phyloP scores from a whole-genome alignment of 2,329 filamentous ascomycete genomes.

The Hypoxylon sp. region DNA sequence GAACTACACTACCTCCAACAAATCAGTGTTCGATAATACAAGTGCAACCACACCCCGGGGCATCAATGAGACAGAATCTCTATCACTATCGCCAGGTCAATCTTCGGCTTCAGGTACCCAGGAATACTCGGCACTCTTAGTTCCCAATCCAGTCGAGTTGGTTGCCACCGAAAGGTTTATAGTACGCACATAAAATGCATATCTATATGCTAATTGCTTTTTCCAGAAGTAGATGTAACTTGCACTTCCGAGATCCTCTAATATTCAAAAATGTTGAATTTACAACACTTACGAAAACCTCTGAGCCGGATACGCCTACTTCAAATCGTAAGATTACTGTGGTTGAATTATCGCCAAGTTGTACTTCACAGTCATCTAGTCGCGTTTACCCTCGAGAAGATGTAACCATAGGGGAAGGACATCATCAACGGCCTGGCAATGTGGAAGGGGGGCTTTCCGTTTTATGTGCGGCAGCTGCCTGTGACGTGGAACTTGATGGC shows the following conservation, averaged over 20 bases:
- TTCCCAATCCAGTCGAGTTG: conserved; percentile 2
- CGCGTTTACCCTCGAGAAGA: not conserved
- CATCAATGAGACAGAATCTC: not conserved
- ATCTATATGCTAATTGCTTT: conserved; percentile 15
- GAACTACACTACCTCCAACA: conserved; percentile 30
- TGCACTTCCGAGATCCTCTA: conserved; percentile 22
- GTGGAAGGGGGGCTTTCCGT: not conserved
- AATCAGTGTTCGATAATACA: not conserved
- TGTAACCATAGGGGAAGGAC: not conserved
- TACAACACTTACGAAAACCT: conserved; percentile 34
- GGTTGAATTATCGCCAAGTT: conserved; percentile 45
- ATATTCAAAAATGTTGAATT: conserved; percentile 52
- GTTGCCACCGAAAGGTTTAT: conserved; percentile 24
- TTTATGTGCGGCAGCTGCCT: not conserved
- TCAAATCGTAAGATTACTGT: conserved; percentile 51
- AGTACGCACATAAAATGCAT: not conserved
- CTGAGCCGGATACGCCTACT: conserved; percentile 32
- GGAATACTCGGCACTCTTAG: conserved; percentile 1
- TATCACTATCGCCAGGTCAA: not conserved
- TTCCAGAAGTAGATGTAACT: conserved; percentile 37
- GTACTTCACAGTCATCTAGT: not conserved
- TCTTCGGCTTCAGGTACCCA: not conserved
- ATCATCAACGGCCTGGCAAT: not conserved
- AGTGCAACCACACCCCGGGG: conserved; percentile 12
- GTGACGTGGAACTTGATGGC: conserved; percentile 5